Base-by-base conservation (phyloP, 768 basidiomycete species). In the Rubroboletus satanas region DNA sequence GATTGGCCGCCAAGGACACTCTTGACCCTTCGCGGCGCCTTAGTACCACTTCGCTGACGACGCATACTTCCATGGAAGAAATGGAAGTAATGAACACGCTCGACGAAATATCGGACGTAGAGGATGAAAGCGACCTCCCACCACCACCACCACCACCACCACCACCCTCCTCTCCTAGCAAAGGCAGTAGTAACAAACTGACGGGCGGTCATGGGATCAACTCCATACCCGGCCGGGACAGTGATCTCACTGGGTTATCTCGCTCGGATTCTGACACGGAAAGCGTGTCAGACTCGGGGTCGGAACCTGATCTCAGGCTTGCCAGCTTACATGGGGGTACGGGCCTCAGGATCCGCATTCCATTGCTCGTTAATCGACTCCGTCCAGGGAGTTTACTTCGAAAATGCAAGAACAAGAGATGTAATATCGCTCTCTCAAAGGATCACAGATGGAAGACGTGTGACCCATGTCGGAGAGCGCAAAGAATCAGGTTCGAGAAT, bases 391-490 rank as follows among this genome's bases (percentile, higher is more conserved):
- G 21, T 10, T 7, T 5, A 5, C 37, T 49, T 21, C 62, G 42
- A 12, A 71, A 71, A 36, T 79, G 79, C 52, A 65, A 60, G 3
- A 70, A 68, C 51, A 61, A 62, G 38, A 54, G 64, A 45, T 79
- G 78, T 43, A 67, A 66, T 8, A 67, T 69, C 32, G 58, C 65
- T 7, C 59, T 80, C 28, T 62, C 71, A 2, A 48, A 48, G 18
- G 67, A 60, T 7, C 71, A 74, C 54, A 68, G 62, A 1, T 75
- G 75, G 77, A 78, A 79, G 58, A 71, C 68, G 9, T 80, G 79
- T 43, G 70, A 74, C 7, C 52, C 73, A 3, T 79, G 79, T 56
- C 73, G 78, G 14, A 57, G 66, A n/a, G 66, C 66, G 21, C 67
- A 68, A 26, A 59, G 68, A 14, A 62, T 60, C 41, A 72, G 70